Percentiles rank a stretch among this genome's conserved stretches.
These are phyloP conservation scores for Acacia melanoxylon DNA, from an alignment of 306 rosid genomes.

Conservation along the genomic window DNA sequence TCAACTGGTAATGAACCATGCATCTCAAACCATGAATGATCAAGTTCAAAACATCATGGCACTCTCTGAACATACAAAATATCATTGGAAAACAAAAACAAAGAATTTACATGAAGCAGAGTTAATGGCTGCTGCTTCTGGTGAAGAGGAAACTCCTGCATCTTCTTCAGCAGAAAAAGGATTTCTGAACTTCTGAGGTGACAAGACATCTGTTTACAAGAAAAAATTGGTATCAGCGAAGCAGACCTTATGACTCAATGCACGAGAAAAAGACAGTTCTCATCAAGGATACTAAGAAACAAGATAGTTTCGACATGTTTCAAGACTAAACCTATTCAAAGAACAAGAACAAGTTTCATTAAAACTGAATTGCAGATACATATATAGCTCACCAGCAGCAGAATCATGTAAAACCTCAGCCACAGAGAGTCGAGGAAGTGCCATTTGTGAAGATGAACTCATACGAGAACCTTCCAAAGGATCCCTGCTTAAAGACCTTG, in stretches of 20 bases:
- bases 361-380: slow-evolving; percentile 19
- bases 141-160: slow-evolving; percentile 63
- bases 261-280: slow-evolving; percentile 10
- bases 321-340: slow-evolving; percentile 24
- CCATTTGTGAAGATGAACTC: slow-evolving; percentile 76
- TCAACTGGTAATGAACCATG: not conserved
- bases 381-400: slow-evolving; percentile 57
- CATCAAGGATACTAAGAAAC: slow-evolving; percentile 11
- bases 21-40: not conserved
- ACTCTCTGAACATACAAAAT: slow-evolving; percentile 15
- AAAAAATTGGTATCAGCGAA: slow-evolving; percentile 20
- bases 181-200: slow-evolving; percentile 56
- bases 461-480: slow-evolving; percentile 60
- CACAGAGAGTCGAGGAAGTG: slow-evolving; percentile 68
- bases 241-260: slow-evolving; percentile 2
- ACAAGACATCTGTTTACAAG: slow-evolving; percentile 58
- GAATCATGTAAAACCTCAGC: slow-evolving; percentile 76
- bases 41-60: not conserved
- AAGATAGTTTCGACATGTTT: slow-evolving; percentile 6
- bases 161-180: slow-evolving; percentile 60
- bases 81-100: slow-evolving; percentile 26
- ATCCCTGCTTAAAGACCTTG: slow-evolving; percentile 67
- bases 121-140: slow-evolving; percentile 55
- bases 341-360: slow-evolving; percentile 1
- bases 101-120: slow-evolving; percentile 69